A percentile compares a stretch with the other conserved stretches of the same genome.
These are phyloP conservation scores for Daldinia decipiens DNA, from an alignment of 495 filamentous ascomycete species.

Conservation along the genomic window DNA sequence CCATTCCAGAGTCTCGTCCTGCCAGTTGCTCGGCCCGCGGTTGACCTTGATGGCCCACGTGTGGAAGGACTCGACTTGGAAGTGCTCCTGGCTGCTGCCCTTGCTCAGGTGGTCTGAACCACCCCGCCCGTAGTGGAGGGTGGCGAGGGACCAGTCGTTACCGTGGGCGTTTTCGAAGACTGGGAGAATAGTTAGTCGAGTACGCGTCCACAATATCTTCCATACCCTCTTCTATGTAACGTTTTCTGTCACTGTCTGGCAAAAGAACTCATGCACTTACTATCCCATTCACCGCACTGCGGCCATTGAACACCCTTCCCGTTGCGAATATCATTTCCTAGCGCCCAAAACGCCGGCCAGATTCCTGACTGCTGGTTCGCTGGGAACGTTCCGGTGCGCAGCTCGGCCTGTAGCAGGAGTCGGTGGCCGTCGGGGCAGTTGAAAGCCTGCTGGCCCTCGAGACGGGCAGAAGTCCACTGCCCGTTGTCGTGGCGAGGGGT, in stretches of 20 bases:
- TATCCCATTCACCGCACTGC: slow-evolving; percentile 42
- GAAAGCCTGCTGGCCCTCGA: slow-evolving; percentile 40
- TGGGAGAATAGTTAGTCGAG: not conserved
- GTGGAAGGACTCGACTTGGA: slow-evolving; percentile 38
- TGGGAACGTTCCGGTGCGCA: slow-evolving; percentile 38
- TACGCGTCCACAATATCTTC: not conserved
- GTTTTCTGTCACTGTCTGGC: too few relatives aligned
- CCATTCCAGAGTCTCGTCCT: slow-evolving; percentile 43
- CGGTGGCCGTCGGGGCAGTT: slow-evolving; percentile 32
- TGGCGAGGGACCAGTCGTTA: slow-evolving; percentile 23
- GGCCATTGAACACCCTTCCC: slow-evolving; percentile 41
- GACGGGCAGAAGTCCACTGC: slow-evolving; percentile 44
- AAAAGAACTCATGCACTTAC: slow-evolving; percentile 11
- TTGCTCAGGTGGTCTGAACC: slow-evolving; percentile 38
- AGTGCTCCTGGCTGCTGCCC: slow-evolving; percentile 26
- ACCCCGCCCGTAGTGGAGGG: slow-evolving; percentile 37
- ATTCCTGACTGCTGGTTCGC: slow-evolving; percentile 42
- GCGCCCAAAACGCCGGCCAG: slow-evolving; percentile 50
- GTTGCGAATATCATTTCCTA: slow-evolving; percentile 36
- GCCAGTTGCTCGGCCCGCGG: slow-evolving; percentile 29
- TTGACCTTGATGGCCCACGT: slow-evolving; percentile 41
- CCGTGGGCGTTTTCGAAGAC: slow-evolving; percentile 43
- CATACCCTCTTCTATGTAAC: not conserved
- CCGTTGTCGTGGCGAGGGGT: slow-evolving; percentile 28
- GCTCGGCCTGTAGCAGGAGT: slow-evolving; percentile 39